Percentiles rank a stretch among this genome's conserved stretches.
Conservation (phyloP, 139 green algal genomes). For the Tetradesmus obliquus region DNA sequence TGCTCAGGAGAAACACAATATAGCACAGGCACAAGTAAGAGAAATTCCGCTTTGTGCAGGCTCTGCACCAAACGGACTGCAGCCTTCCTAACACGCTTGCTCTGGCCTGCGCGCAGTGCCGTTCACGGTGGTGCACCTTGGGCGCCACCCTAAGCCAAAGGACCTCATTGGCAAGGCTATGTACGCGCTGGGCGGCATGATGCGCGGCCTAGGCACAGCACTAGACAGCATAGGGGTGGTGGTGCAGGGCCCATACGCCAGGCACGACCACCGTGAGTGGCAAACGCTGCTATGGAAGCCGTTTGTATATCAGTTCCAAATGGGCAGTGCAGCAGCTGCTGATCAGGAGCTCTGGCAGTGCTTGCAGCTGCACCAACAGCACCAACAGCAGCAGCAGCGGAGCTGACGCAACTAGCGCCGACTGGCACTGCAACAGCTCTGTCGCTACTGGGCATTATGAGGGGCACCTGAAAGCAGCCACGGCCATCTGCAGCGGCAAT, state of each 20-base stretch:
- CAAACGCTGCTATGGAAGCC: background rate
- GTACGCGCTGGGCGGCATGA: conserved; percentile 50
- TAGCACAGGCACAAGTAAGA: background rate
- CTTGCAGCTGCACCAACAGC: background rate
- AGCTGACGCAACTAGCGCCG: background rate
- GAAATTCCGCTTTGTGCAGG: background rate
- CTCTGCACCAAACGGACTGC: background rate
- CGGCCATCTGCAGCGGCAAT: too few relatives aligned
- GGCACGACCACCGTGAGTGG: conserved; percentile 52
- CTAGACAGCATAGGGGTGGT: conserved; percentile 58
- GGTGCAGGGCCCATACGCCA: conserved; percentile 54
- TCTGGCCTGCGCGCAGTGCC: conserved; percentile 1
- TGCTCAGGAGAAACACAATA: background rate
- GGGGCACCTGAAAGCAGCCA: too few relatives aligned
- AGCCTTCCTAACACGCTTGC: background rate
- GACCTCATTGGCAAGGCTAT: conserved; percentile 45
- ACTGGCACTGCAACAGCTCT: too few relatives aligned
- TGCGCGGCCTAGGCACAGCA: conserved; percentile 52
- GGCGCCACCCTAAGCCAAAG: conserved; percentile 47
- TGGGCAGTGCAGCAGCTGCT: background rate
- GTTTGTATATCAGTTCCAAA: background rate
- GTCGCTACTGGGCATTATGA: too few relatives aligned
- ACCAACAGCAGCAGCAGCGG: background rate
- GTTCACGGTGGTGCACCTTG: conserved; percentile 34
- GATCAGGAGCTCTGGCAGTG: background rate